Percentiles rank a stretch among this genome's conserved stretches.
phyloP scores from a whole-genome alignment of 2,329 filamentous ascomycete genomes.

The Nothophoma quercina region DNA sequence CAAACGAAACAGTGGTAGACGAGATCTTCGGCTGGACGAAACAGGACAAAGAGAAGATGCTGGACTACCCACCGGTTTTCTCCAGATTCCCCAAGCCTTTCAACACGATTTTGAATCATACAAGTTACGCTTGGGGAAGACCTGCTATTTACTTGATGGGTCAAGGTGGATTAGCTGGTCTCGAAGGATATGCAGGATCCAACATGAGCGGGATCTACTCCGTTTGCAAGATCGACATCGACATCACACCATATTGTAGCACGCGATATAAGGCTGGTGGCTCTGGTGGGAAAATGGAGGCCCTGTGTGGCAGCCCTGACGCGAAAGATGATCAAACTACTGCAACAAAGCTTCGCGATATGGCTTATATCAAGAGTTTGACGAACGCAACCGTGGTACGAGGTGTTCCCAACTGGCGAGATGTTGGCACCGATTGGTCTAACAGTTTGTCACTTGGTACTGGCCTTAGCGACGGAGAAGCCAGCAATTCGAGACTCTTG shows the following conservation, averaged over 20 bases:
- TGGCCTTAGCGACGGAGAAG: conserved; percentile 53
- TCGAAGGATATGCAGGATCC: conserved; percentile 23
- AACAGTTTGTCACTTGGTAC: conserved; percentile 54
- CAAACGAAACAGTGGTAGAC: conserved; percentile 64
- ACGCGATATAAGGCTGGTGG: conserved; percentile 60
- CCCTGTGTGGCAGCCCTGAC: conserved; percentile 73
- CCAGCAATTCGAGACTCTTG: conserved; percentile 54
- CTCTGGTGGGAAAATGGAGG: conserved; percentile 65
- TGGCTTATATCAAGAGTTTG: conserved; percentile 63
- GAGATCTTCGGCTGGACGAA: conserved; percentile 74
- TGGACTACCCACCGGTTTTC: conserved; percentile 53
- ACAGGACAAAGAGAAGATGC: conserved; percentile 61
- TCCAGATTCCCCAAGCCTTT: conserved; percentile 63
- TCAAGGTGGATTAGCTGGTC: conserved; percentile 24
- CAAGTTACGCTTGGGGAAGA: conserved; percentile 45
- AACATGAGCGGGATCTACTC: conserved; percentile 58
- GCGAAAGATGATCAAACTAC: conserved; percentile 52
- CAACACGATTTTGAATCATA: conserved; percentile 65
- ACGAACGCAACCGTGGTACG: conserved; percentile 65
- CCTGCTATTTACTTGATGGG: conserved; percentile 72
- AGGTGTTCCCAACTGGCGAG: conserved; percentile 52
- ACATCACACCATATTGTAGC: conserved; percentile 70
- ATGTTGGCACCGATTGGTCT: conserved; percentile 54
- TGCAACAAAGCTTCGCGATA: conserved; percentile 50
- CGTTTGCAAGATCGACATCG: conserved; percentile 72